Percentiles rank a stretch among this genome's conserved stretches.
Evolutionary conservation across 192 early-diverging fungal species (phyloP).

Genomic region (Backusella australiensis): DNA sequence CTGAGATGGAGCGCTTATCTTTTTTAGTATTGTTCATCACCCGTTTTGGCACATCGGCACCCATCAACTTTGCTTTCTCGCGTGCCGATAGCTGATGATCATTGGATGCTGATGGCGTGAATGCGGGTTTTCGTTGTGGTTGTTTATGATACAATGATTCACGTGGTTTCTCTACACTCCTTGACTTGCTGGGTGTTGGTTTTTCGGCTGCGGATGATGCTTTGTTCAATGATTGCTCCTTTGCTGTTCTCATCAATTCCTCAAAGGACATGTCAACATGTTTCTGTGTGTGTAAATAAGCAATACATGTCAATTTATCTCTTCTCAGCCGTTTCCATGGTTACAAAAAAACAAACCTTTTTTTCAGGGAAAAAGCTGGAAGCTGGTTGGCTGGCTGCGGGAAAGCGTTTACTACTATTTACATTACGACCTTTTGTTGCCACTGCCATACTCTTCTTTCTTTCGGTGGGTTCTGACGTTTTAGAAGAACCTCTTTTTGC

Average conservation of each 20-base stretch:
- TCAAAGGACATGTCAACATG: conserved; percentile 11
- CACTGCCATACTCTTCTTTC: not conserved
- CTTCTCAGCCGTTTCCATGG: no score
- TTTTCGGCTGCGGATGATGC: not conserved
- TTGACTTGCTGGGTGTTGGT: not conserved
- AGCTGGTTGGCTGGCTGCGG: not conserved
- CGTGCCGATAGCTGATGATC: not conserved
- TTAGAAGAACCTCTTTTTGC: not conserved
- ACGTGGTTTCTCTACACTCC: conserved; percentile 10
- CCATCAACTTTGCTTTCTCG: conserved; percentile 37
- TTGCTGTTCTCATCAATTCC: conserved; percentile 9
- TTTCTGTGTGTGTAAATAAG: not conserved
- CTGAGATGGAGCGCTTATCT: conserved; percentile 29
- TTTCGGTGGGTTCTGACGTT: not conserved
- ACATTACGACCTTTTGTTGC: not conserved
- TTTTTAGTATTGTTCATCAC: conserved; percentile 18
- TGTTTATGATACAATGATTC: conserved; percentile 8
- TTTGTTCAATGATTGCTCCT: not conserved
- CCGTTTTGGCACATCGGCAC: conserved; percentile 16
- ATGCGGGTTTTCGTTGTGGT: not conserved
- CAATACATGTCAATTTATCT: no score
- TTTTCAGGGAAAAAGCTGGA: conserved; percentile 11
- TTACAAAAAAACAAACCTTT: not conserved
- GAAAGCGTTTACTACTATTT: not conserved
- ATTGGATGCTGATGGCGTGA: not conserved